These are phyloP conservation scores for Petasospora rhodanensis DNA, from an alignment of 1,139 yeast species.

Conservation along the genomic window DNA sequence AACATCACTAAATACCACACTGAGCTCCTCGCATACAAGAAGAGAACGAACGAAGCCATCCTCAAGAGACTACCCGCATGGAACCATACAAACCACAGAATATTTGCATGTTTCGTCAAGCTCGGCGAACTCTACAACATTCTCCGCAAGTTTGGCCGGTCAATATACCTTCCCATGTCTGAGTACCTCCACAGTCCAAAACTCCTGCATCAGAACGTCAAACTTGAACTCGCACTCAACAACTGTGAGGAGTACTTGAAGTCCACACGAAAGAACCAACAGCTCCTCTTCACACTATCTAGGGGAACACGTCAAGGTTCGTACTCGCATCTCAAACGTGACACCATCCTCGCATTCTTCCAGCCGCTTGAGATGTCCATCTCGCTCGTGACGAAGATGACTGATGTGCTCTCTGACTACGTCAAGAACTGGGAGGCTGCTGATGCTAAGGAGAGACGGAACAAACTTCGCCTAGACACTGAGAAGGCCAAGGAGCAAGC, in stretches of 20 bases:
- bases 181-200: constrained; percentile 40
- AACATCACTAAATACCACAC: constrained; percentile 11
- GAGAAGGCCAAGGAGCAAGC: constrained; percentile 2
- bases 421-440: constrained; percentile 28
- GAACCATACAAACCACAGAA: constrained; percentile 43
- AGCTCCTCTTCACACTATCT: constrained; percentile 46
- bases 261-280: constrained; percentile 46
- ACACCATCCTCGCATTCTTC: constrained; percentile 37
- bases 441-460: constrained; percentile 11
- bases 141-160: constrained; percentile 41
- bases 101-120: constrained; percentile 42
- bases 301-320: constrained; percentile 46
- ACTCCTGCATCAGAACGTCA: constrained; percentile 30
- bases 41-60: constrained; percentile 20
- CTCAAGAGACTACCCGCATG: constrained; percentile 32
- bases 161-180: constrained; percentile 38
- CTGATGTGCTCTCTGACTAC: constrained; percentile 22
- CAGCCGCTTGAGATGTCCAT: constrained; percentile 25
- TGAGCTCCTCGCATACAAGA: constrained; percentile 11
- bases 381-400: constrained; percentile 23
- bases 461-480: constrained; percentile 13
- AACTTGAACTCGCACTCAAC: constrained; percentile 27
- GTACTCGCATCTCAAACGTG: constrained; percentile 33
- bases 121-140: constrained; percentile 44
- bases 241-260: constrained; percentile 42